phyloP scores from a whole-genome alignment of 2,329 filamentous ascomycete species.

The Sporothrix brasiliensis region DNA sequence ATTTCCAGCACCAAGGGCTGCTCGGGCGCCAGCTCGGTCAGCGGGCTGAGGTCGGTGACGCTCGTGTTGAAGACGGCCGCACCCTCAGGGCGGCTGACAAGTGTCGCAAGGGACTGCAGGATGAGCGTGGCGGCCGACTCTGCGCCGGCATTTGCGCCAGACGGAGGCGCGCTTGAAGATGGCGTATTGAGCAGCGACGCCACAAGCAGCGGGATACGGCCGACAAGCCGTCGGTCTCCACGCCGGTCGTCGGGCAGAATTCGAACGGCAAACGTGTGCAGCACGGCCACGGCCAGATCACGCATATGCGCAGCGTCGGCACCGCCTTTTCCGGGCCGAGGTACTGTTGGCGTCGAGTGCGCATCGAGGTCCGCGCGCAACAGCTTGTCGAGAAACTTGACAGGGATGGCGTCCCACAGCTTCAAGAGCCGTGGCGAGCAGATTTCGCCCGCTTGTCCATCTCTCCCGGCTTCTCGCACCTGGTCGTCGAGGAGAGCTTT shows the following conservation, averaged over 20 bases:
- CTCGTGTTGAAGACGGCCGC: conserved; percentile 51
- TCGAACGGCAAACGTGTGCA: conserved; percentile 61
- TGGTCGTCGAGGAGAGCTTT: conserved; percentile 65
- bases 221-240: conserved; percentile 52
- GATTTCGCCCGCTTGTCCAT: not conserved
- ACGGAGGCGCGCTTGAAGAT: not conserved
- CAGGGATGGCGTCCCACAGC: conserved; percentile 63
- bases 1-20: conserved; percentile 59
- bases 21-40: conserved; percentile 60
- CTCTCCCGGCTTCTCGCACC: conserved; percentile 3
- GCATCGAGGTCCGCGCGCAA: conserved; percentile 55
- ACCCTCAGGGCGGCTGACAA: conserved; percentile 57
- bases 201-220: conserved; percentile 58
- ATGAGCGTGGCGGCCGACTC: conserved; percentile 49
- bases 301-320: conserved; percentile 62
- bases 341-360: conserved; percentile 26
- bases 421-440: conserved; percentile 44
- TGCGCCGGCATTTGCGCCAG: conserved; percentile 42
- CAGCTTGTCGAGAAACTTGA: conserved; percentile 66
- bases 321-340: not conserved
- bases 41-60: conserved; percentile 53
- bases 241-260: conserved; percentile 56
- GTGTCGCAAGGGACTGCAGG: conserved; percentile 59
- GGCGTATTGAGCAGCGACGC: conserved; percentile 51
- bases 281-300: conserved; percentile 62